Conservation (phyloP, 179 eudicot genomes). For the Pouteria campechiana region DNA sequence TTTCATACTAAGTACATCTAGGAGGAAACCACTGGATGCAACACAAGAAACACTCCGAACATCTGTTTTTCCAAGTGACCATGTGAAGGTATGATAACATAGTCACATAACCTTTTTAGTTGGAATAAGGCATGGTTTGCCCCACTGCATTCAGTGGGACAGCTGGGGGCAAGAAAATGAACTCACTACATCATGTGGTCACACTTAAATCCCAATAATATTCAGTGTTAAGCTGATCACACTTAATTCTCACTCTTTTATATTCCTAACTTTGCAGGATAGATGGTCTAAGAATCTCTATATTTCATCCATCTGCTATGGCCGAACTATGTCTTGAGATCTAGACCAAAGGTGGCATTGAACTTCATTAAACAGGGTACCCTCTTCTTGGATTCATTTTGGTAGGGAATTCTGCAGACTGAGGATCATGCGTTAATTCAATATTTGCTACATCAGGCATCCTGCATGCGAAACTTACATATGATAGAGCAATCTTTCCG, state of each 20-base stretch:
- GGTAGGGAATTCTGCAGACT: too few relatives aligned
- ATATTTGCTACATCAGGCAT: too few relatives aligned
- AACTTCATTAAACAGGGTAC: too few relatives aligned
- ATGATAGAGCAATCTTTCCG: too few relatives aligned
- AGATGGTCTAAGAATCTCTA: conserved; percentile 32
- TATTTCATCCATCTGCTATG: conserved; percentile 22
- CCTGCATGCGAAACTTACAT: too few relatives aligned
- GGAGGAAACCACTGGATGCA: conserved; percentile 24
- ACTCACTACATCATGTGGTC: background rate
- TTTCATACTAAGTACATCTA: conserved; percentile 37
- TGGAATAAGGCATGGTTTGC: background rate
- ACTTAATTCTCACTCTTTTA: background rate
- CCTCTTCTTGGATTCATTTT: too few relatives aligned
- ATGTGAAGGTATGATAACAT: conserved; percentile 30
- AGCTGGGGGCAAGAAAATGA: background rate
- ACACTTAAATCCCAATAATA: background rate
- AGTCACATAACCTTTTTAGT: too few relatives aligned
- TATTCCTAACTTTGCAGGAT: conserved; percentile 19
- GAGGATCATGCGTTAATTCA: too few relatives aligned
- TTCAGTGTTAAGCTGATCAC: background rate
- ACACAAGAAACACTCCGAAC: conserved; percentile 60
- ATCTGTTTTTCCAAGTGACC: conserved; percentile 36
- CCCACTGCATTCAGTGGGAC: background rate
- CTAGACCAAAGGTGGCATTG: too few relatives aligned
- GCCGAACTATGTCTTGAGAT: conserved; percentile 22